These are phyloP conservation scores for Stygiomarasmius scandens DNA, from an alignment of 1,284 basidiomycete genomes.

Conservation along the genomic window DNA sequence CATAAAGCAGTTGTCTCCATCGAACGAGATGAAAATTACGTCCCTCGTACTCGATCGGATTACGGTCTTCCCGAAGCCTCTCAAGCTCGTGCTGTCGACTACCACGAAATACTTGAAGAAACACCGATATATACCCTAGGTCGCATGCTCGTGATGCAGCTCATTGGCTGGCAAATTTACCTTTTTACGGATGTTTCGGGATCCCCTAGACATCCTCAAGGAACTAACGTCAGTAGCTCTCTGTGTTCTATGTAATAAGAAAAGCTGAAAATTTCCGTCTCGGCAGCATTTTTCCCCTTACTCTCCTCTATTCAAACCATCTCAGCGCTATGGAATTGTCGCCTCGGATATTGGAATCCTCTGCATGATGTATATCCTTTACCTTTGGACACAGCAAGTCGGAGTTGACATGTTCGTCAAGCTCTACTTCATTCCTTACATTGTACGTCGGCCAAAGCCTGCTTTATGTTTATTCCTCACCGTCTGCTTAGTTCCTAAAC, in stretches of 20 bases:
- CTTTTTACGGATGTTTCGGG: conserved; percentile 52
- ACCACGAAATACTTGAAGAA: conserved; percentile 59
- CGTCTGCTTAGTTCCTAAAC: conserved; percentile 14
- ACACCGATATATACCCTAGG: conserved; percentile 57
- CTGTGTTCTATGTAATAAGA: too few species aligned
- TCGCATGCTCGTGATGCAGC: conserved; percentile 61
- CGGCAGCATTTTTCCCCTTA: conserved; percentile 50
- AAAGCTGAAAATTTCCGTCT: conserved; percentile 47
- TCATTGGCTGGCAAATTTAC: conserved; percentile 77
- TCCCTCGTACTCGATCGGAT: conserved; percentile 52
- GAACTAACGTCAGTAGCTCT: conserved; percentile 44
- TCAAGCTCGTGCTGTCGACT: conserved; percentile 25
- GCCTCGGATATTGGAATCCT: conserved; percentile 58
- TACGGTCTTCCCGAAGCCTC: conserved; percentile 36
- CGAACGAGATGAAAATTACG: conserved; percentile 66
- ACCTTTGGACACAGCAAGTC: conserved; percentile 23
- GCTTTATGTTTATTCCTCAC: conserved; percentile 22
- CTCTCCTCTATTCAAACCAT: conserved; percentile 39
- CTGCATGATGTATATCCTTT: conserved; percentile 46
- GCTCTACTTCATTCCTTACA: conserved; percentile 43
- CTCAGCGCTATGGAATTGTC: conserved; percentile 49
- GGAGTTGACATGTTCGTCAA: conserved; percentile 29
- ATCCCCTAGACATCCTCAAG: conserved; percentile 39
- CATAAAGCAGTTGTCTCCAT: conserved; percentile 55
- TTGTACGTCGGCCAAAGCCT: conserved; percentile 31